Evolutionary conservation across 768 basidiomycete species (phyloP).

Genomic region (Naganishia randhawae): DNA sequence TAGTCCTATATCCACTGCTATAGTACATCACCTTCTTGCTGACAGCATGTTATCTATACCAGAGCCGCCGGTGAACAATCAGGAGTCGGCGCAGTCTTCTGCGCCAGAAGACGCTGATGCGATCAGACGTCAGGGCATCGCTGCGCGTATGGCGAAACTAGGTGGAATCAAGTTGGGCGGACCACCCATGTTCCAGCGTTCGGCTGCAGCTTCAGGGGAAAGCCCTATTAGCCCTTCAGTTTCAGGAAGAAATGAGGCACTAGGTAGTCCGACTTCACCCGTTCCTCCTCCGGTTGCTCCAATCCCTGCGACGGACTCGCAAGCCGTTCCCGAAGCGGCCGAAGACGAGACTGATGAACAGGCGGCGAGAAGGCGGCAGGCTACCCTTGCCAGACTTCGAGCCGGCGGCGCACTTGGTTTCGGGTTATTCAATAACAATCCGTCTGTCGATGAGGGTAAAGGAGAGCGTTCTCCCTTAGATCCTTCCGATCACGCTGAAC

Average conservation of each 20-base stretch:
- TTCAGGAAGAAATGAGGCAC: background rate
- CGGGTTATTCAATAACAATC: slow-evolving; percentile 54
- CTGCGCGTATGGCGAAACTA: slow-evolving; percentile 90
- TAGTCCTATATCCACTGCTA: background rate
- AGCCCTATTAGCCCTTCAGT: slow-evolving; percentile 8
- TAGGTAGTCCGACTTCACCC: slow-evolving; percentile 1
- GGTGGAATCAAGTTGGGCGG: slow-evolving; percentile 80
- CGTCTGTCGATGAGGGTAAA: background rate
- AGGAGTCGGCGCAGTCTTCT: slow-evolving; percentile 2
- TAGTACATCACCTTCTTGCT: too few species aligned
- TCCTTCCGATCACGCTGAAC: background rate
- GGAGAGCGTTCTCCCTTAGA: background rate
- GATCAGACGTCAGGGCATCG: slow-evolving; percentile 65
- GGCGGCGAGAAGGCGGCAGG: slow-evolving; percentile 60
- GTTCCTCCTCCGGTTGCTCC: background rate
- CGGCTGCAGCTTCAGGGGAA: slow-evolving; percentile 7
- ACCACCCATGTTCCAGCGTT: slow-evolving; percentile 52
- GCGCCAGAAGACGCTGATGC: slow-evolving; percentile 53
- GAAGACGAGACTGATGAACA: slow-evolving; percentile 49
- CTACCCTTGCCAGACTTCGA: slow-evolving; percentile 59
- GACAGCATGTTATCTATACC: background rate
- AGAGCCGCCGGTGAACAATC: background rate
- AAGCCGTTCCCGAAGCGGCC: background rate
- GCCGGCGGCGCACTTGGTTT: slow-evolving; percentile 61
- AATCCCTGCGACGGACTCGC: background rate